Evolutionary conservation across 495 filamentous ascomycete species (phyloP), one percentile per base, ranked within the genome.

Genomic region (Clohesyomyces aquaticus): DNA sequence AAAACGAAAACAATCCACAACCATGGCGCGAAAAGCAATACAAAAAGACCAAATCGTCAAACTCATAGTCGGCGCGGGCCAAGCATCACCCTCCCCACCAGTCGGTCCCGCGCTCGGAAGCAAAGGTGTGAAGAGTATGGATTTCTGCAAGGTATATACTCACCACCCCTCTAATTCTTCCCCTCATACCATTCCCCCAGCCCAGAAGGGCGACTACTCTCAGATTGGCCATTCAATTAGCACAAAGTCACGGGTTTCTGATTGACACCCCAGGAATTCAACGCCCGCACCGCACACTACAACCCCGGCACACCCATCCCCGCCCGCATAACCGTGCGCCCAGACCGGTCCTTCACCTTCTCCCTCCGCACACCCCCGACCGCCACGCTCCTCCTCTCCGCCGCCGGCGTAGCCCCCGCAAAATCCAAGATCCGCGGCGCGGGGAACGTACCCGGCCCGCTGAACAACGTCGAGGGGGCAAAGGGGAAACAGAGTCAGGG

Each of bases 41-140:
- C 82, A 84, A 67, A 85, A 81, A 65, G 91, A 96, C 72, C 87
- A 91, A 77, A 87, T 98, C 42, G 93, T 99, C 74, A 99, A 97
- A 80, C 86, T 99, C 72, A 96, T 99, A 59, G 94, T 99, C 53
- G 95, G 92, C 63, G 94, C 94, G 41, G 95, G 94, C n/a, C 91
- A 98, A 74, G 94, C 94, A 49, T 89, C 88, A 63, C 94, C 94
- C 28, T 93, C 91, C 78, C 95, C 94, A n/a, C 94, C 94, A 2
- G 91, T 99, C 71, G 95, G 95, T 79, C 95, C 95, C 27, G 95
- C 94, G 46, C 82, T 99, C 65, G 94, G 94, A 75, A 93, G 89
- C 76, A 98, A 96, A 81, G 94, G 94, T 80, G 90, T 99, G 42
- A 99, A 99, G 81, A 93, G 89, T 62, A 99, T 99, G 89, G 95